Conservation (phyloP, 1,284 basidiomycete species). For the Leccinum griseonigrum region DNA sequence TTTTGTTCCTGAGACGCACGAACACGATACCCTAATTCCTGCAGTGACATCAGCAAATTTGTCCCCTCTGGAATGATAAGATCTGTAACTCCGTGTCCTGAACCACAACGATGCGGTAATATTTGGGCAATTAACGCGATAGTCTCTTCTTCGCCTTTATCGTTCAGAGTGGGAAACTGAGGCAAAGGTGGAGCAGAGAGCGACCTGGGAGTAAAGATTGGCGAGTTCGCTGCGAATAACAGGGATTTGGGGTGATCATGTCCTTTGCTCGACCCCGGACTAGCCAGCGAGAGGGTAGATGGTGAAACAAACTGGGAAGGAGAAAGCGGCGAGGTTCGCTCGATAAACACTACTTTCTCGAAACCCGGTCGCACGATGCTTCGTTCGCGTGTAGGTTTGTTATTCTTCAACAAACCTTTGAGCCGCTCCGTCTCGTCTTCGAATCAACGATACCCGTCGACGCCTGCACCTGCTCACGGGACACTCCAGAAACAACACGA, state of each 20-base stretch:
- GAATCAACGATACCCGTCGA: slow-evolving; percentile 73
- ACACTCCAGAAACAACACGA: slow-evolving; percentile 65
- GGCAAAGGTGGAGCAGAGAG: slow-evolving; percentile 47
- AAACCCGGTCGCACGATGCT: slow-evolving; percentile 25
- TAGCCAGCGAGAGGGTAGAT: slow-evolving; percentile 14
- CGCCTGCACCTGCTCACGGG: slow-evolving; percentile 49
- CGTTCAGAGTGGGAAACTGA: slow-evolving; percentile 12
- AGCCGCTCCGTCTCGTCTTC: slow-evolving; percentile 74
- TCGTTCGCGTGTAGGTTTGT: slow-evolving; percentile 38
- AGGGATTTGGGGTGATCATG: slow-evolving; percentile 39
- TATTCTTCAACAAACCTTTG: slow-evolving; percentile 65
- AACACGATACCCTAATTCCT: slow-evolving; percentile 35
- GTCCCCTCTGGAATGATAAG: slow-evolving; percentile 44
- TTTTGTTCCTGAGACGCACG: neutral
- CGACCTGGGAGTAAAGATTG: slow-evolving; percentile 39
- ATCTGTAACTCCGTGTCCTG: slow-evolving; percentile 41
- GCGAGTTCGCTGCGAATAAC: slow-evolving; percentile 45
- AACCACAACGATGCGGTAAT: slow-evolving; percentile 44
- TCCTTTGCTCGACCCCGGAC: slow-evolving; percentile 28
- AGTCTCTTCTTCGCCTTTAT: slow-evolving; percentile 18
- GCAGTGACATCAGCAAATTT: slow-evolving; percentile 47
- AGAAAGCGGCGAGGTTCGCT: slow-evolving; percentile 23
- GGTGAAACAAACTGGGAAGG: slow-evolving; percentile 28
- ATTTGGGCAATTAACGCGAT: slow-evolving; percentile 49
- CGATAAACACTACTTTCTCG: slow-evolving; percentile 24